Percentiles rank a stretch among this genome's conserved stretches.
phyloP scores from a whole-genome alignment of 2,329 filamentous ascomycete genomes.

The Pestalotiopsis sp. region DNA sequence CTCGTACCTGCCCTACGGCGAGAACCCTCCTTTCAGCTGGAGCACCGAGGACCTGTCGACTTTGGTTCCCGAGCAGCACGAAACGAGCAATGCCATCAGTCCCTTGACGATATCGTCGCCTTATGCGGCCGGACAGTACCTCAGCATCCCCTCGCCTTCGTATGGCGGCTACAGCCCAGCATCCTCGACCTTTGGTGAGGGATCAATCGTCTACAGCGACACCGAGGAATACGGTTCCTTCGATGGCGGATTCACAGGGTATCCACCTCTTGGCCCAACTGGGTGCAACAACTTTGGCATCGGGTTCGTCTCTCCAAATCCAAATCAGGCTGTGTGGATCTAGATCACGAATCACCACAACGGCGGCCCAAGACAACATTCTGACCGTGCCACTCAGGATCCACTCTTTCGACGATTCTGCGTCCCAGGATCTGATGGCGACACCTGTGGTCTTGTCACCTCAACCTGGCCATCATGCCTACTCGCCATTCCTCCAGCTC shows the following conservation, averaged over 20 bases:
- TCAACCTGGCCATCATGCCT: slow-evolving; percentile 38
- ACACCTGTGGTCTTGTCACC: slow-evolving; percentile 32
- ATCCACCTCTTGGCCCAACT: slow-evolving; percentile 47
- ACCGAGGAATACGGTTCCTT: slow-evolving; percentile 57
- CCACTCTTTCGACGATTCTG: slow-evolving; percentile 45
- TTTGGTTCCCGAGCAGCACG: slow-evolving; percentile 48
- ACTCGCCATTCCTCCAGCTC: slow-evolving; percentile 48
- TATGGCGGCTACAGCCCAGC: slow-evolving; percentile 64
- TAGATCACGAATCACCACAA: slow-evolving; percentile 45
- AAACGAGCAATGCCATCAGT: slow-evolving; percentile 51
- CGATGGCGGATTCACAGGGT: slow-evolving; percentile 47
- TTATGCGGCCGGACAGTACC: slow-evolving; percentile 57
- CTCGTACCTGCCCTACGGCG: slow-evolving; percentile 54
- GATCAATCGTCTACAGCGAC: slow-evolving; percentile 66
- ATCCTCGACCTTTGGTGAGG: slow-evolving; percentile 62
- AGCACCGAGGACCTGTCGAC: slow-evolving; percentile 65
- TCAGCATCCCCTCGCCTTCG: slow-evolving; percentile 65
- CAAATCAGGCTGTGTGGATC: slow-evolving; percentile 57
- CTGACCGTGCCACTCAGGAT: slow-evolving; percentile 59
- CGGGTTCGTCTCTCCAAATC: slow-evolving; percentile 67
- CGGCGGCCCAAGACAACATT: slow-evolving; percentile 46
- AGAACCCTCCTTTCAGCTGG: slow-evolving; percentile 64
- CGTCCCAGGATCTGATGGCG: slow-evolving; percentile 21
- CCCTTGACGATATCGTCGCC: slow-evolving; percentile 60
- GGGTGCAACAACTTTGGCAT: slow-evolving; percentile 48